A percentile compares a stretch with the other conserved stretches of the same genome.
phyloP scores from a whole-genome alignment of 805 yeast genomes.

The Candida xyloterini region DNA sequence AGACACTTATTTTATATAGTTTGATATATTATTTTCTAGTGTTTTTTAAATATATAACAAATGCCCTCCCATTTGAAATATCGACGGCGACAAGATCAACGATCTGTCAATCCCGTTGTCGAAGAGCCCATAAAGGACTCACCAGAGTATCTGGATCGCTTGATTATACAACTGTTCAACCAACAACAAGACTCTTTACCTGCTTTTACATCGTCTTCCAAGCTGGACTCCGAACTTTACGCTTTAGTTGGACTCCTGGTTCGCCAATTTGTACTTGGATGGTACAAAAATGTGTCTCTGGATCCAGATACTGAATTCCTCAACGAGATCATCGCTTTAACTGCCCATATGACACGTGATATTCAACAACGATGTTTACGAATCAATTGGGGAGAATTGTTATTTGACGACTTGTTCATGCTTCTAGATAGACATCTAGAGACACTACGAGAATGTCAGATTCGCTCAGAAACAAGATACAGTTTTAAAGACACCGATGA shows the following conservation, averaged over 20 bases:
- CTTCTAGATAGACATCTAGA: slow-evolving; percentile 33
- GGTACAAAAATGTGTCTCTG: slow-evolving; percentile 41
- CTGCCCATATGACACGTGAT: slow-evolving; percentile 39
- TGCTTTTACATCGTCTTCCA: slow-evolving; percentile 36
- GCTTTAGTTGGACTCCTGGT: slow-evolving; percentile 45
- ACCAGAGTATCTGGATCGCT: slow-evolving; percentile 22
- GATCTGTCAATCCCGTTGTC: not conserved
- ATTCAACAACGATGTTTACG: slow-evolving; percentile 34
- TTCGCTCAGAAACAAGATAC: slow-evolving; percentile 17
- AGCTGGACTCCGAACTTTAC: slow-evolving; percentile 44
- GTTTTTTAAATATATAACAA: slow-evolving; percentile 34
- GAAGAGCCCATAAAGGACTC: slow-evolving; percentile 20
- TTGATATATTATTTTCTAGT: slow-evolving; percentile 24
- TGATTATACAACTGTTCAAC: slow-evolving; percentile 19
- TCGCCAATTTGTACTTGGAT: slow-evolving; percentile 43
- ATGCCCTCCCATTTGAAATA: slow-evolving; percentile 6
- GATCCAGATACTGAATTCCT: slow-evolving; percentile 40
- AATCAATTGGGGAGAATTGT: slow-evolving; percentile 35
- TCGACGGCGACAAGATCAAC: slow-evolving; percentile 4
- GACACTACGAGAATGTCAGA: slow-evolving; percentile 9
- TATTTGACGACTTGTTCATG: slow-evolving; percentile 45
- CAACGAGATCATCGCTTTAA: slow-evolving; percentile 37
- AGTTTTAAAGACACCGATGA: slow-evolving; percentile 8
- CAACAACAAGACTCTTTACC: slow-evolving; percentile 32
- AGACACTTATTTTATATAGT: slow-evolving; percentile 24